A percentile compares a stretch with the other conserved stretches of the same genome.
Evolutionary conservation across 2,329 filamentous ascomycete species (phyloP).

Genomic region (Graphiopsis chlorocephala): DNA sequence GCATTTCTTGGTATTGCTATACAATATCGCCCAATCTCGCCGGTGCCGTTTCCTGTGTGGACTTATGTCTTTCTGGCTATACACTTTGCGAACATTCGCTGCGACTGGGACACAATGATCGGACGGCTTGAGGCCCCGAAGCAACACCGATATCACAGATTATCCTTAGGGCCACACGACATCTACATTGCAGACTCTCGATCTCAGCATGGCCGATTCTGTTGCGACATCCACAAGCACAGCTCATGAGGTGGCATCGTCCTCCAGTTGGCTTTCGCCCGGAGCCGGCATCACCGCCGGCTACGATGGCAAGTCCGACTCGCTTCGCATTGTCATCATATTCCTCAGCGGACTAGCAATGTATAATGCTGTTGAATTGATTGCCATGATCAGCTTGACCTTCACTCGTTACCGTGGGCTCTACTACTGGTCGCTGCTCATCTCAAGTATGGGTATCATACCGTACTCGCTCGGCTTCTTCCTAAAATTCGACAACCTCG

Average conservation of each 20-base stretch:
- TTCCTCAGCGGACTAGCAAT: conserved; percentile 33
- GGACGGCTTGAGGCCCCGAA: background rate
- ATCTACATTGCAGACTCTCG: background rate
- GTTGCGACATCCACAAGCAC: conserved; percentile 2
- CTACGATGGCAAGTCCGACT: conserved; percentile 29
- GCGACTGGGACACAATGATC: conserved; percentile 5
- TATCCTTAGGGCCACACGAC: too few species aligned
- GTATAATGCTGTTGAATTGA: conserved; percentile 46
- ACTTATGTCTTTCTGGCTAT: background rate
- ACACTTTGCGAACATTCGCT: background rate
- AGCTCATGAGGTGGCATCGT: conserved; percentile 10
- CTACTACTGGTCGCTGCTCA: conserved; percentile 51
- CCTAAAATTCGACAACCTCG: conserved; percentile 42
- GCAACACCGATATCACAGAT: conserved; percentile 10
- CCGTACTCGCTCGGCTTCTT: conserved; percentile 50
- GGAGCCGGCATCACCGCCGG: conserved; percentile 29
- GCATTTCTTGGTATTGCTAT: background rate
- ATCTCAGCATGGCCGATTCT: conserved; percentile 5
- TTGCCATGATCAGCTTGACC: conserved; percentile 46
- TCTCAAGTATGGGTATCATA: conserved; percentile 44
- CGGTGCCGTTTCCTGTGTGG: too few species aligned
- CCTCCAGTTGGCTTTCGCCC: conserved; percentile 27
- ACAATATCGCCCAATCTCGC: background rate
- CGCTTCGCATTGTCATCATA: conserved; percentile 30
- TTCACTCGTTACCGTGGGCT: conserved; percentile 48